Base-by-base conservation (phyloP, 1,284 basidiomycete genomes). In the Malassezia caprae region DNA sequence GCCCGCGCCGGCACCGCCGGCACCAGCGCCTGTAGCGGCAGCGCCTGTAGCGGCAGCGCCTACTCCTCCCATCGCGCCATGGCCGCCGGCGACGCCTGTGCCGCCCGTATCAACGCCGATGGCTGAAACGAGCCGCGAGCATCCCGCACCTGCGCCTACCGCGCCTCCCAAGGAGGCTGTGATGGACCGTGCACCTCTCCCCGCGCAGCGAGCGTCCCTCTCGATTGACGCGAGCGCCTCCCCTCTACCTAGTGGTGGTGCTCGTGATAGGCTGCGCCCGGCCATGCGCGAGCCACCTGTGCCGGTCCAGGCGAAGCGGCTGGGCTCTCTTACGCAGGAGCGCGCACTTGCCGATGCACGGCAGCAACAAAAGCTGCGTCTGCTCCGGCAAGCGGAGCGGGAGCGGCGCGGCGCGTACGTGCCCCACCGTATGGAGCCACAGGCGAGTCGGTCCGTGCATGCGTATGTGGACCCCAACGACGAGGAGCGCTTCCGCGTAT, bases 321-420 rank as follows among this genome's bases (percentile, higher is more conserved):
- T 73, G n/a, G 70, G 70, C 19, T 69, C 68, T 0, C 59, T 73
- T 30, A 69, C 68, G 15, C 46, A 64, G 12, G 47, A 49, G 31
- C 50, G 56, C 23, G 60, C 64, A 37, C 65, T 69, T 11, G 65
- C 64, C 0, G 70, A 71, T 8, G 71, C 63, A 1, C 55, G 70
- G 31, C 69, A 67, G 48, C 62, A 66, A 11, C 68, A 72, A 44
- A 65, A 62, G 8, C 60, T 62, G n/a, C 56, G 70, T 8, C 64
- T 74, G 42, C 61, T 72, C 62, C 61, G 69, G 8, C 66, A 68
- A 15, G 68, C 66, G 7, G 42, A 52, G 32, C 30, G 50, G 5
- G 27, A 64, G 64, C 27, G 69, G 62, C n/a, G 64, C 65, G 51
- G 64, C 67, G 12, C 46, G 35, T 65, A 70, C 46, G 59, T 59